Conservation (phyloP, 2,329 filamentous ascomycete species). For the Sporothrix euskadiensis region DNA sequence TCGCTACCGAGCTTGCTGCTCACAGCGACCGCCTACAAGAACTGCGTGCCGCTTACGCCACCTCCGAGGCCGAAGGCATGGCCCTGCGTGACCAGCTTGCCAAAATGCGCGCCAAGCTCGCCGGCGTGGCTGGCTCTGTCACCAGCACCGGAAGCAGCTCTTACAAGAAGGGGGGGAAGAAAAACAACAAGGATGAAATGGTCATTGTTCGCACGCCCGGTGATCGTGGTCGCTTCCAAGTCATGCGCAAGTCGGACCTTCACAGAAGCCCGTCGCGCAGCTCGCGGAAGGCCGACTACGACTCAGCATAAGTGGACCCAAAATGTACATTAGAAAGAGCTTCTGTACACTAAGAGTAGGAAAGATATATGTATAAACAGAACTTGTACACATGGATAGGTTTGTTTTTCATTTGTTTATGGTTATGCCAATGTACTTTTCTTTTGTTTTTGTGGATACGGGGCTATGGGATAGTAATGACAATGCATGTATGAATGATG, state of each 20-base stretch:
- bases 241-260: constrained; percentile 32
- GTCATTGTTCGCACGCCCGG: constrained; percentile 32
- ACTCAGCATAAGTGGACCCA: constrained; percentile 16
- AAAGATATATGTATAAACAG: background rate
- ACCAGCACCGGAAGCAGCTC: background rate
- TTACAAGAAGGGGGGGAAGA: constrained; percentile 12
- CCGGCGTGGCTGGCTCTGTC: constrained; percentile 4
- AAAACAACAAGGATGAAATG: constrained; percentile 30
- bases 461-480: background rate
- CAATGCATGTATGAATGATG: constrained; percentile 14
- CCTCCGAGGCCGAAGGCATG: constrained; percentile 25
- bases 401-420: background rate
- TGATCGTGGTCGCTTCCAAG: constrained; percentile 32
- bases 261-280: constrained; percentile 28
- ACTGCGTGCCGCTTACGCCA: constrained; percentile 18
- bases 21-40: background rate
- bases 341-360: background rate
- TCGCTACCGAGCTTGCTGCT: background rate
- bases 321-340: background rate
- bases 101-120: constrained; percentile 28
- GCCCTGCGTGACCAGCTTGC: constrained; percentile 30
- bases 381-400: background rate
- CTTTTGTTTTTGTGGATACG: background rate
- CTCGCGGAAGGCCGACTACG: constrained; percentile 28
- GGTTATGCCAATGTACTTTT: background rate